Evolutionary conservation across 2,329 filamentous ascomycete species (phyloP), one percentile per base, ranked within the genome.

Genomic region (Rhexocercosporidium sp.): DNA sequence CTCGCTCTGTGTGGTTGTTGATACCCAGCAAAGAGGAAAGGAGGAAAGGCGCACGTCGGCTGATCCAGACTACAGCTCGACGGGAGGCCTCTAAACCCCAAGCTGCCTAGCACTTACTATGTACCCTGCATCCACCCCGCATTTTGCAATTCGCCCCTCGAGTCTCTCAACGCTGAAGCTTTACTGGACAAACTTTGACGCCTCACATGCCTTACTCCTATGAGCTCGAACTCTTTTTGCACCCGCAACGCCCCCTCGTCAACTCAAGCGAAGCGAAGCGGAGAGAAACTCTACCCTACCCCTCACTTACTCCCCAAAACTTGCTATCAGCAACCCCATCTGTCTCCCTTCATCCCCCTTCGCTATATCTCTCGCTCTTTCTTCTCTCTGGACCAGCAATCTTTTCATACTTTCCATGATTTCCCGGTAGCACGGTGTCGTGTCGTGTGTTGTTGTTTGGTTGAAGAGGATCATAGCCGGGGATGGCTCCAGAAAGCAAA

Each of bases 401-500:
- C 34, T n/a, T n/a, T 34, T 57, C 53, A 56, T 25, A 49, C 57
- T 53, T 66, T 67, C 62, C 44, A 70, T 69, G 71, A 64, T 66
- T 60, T 62, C 27, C 49, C 64, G 63, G 63, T 67, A 67, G 47
- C 56, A 66, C 56, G 20, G 31, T 6, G 31, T 16, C 20, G 59
- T 2, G 47, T 14, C n/a, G 25, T 53, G 34, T 18, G 49, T 29
- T 18, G 31, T 9, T 39, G 59, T 22, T n/a, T 27, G 39, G 16
- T 12, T n/a, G 25, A 37, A 54, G 12, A 27, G 37, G 16, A 37
- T 34, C 59, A 44, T 59, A 64, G 53, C 63, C 65, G 73, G 71
- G 67, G 64, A 77, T 77, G 74, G 72, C 74, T 66, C 69, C 73
- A 67, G 74, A 74, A 47, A 69, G 49, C 29, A 75, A 71, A 64